A percentile compares a stretch with the other conserved stretches of the same genome.
Conservation (phyloP, 768 basidiomycete genomes). For the Tephrocybe rancida region DNA sequence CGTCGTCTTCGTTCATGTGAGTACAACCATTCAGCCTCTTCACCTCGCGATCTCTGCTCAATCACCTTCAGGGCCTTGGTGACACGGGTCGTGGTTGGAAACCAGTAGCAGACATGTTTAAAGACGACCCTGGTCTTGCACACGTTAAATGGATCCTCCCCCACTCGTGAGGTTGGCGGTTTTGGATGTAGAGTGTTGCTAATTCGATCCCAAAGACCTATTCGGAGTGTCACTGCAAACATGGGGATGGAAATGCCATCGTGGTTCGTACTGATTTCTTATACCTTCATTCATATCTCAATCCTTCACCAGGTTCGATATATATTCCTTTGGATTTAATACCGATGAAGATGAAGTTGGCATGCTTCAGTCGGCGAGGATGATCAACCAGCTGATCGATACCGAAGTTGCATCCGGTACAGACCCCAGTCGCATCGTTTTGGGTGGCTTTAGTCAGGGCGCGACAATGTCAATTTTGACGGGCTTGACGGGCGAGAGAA, state of each 20-base stretch:
- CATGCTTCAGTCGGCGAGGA: slow-evolving; percentile 65
- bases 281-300: slow-evolving; percentile 1
- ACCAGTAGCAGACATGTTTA: slow-evolving; percentile 73
- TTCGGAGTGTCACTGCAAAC: slow-evolving; percentile 73
- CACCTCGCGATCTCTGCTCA: background rate
- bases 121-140: slow-evolving; percentile 49
- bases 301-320: slow-evolving; percentile 66
- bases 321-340: slow-evolving; percentile 63
- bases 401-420: slow-evolving; percentile 76
- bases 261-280: slow-evolving; percentile 47
- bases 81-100: slow-evolving; percentile 78
- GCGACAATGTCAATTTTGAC: slow-evolving; percentile 78
- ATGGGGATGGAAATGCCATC: slow-evolving; percentile 74
- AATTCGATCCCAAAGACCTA: slow-evolving; percentile 38
- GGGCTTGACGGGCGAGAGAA: slow-evolving; percentile 66
- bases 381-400: slow-evolving; percentile 70
- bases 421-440: slow-evolving; percentile 67
- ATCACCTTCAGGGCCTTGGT: slow-evolving; percentile 62
- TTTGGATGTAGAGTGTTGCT: slow-evolving; percentile 4
- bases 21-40: slow-evolving; percentile 22
- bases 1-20: slow-evolving; percentile 87
- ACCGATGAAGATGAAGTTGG: slow-evolving; percentile 74
- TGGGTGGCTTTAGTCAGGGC: slow-evolving; percentile 92
- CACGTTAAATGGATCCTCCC: slow-evolving; percentile 93
- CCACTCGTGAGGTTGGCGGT: slow-evolving; percentile 58